Evolutionary conservation across 441 rosid species (phyloP), one percentile per base, ranked within the genome.

Genomic region (Biscutella laevigata): DNA sequence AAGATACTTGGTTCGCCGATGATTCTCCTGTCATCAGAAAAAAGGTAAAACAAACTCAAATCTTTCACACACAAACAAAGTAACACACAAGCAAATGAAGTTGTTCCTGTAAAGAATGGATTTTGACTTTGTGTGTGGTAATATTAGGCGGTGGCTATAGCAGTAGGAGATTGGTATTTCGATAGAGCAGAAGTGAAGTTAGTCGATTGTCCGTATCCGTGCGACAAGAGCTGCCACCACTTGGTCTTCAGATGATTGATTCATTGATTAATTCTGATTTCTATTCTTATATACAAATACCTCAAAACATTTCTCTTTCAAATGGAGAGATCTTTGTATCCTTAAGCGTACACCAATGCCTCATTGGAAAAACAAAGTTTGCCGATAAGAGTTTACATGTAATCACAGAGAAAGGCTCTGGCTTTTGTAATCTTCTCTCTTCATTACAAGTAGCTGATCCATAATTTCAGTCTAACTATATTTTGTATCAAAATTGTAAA

Each of bases 141-240:
- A 22, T 53, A 62, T 64, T n/a, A 94, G 97, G 83, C 88, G 3
- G 74, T 94, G 21, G 99, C 97, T 2, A 72, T 75, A 52, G 92
- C 99, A 0, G 97, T 94, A n/a, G 99, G 97, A 61, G 95, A 86
- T 65, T 94, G 99, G 99, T 94, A 81, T 58, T 94, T 89, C 30
- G 89, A 80, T 3, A 78, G 96, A 12, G 71, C 87, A 0, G 66
- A 70, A 8, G 74, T 74, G 22, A 84, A 78, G 82, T 61, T 70
- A 43, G 72, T 89, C 0, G 97, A 89, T 63, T 89, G 97, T 22
- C 77, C 99, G 0, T 81, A 88, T 46, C 97, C 97, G 0, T 88
- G 98, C 30, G 98, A 91, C 71, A 72, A 62, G 28, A 85, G 80
- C 46, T 91, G 98, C 72, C 96, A 91, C 77, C 82, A 91, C 72